These are phyloP conservation scores for Euphorbia peplus DNA, from an alignment of 345 rosid genomes.

Conservation along the genomic window DNA sequence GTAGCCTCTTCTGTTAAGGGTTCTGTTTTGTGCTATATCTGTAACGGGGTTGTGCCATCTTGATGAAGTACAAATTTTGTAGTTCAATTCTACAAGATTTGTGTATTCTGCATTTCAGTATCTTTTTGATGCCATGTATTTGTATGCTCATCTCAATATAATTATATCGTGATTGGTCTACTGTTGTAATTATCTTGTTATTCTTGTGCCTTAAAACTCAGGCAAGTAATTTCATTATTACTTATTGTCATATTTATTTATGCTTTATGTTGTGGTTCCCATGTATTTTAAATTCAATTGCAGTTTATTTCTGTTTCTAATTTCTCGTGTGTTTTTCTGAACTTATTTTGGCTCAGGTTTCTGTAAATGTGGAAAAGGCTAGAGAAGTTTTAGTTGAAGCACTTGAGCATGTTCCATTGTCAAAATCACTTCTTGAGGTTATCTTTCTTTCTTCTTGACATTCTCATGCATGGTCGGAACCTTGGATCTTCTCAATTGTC, in stretches of 20 bases:
- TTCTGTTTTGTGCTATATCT: neutral
- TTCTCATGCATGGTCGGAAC: neutral
- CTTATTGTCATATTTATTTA: neutral
- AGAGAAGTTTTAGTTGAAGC: constrained; percentile 66
- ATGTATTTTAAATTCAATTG: neutral
- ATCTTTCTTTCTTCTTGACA: neutral
- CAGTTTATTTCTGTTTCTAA: neutral
- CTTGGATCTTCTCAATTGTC: neutral
- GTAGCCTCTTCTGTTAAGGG: too few relatives aligned
- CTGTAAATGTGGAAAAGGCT: constrained; percentile 70
- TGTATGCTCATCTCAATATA: neutral
- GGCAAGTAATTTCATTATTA: neutral
- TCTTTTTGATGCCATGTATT: neutral
- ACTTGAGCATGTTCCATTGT: constrained; percentile 69
- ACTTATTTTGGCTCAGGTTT: constrained; percentile 44
- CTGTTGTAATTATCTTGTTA: neutral
- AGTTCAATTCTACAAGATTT: neutral
- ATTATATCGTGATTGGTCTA: neutral
- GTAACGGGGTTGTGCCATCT: neutral
- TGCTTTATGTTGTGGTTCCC: neutral
- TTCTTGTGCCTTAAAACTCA: neutral
- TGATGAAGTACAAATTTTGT: neutral
- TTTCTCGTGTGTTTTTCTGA: neutral
- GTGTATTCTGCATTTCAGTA: neutral
- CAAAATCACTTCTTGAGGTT: constrained; percentile 79